phyloP scores from a whole-genome alignment of 208 protist species.

The Acanthamoeba healyi region DNA sequence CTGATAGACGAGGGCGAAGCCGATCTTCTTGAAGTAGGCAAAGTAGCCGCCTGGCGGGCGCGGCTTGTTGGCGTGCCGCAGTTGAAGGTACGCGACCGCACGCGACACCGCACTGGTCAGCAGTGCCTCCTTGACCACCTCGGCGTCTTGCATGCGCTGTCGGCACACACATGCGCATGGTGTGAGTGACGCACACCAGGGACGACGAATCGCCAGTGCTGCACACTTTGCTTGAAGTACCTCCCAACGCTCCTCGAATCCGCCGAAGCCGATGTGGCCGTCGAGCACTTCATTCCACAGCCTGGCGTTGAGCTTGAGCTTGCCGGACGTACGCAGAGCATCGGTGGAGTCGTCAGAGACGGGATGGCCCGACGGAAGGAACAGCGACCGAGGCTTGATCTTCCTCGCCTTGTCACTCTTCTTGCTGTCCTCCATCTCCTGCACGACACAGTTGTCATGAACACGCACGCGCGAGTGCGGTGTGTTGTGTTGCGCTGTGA shows the following conservation, averaged over 20 bases:
- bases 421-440: background rate
- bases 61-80: background rate
- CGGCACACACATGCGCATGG: background rate
- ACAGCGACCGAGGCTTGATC: background rate
- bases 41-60: background rate
- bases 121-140: conserved; percentile 38
- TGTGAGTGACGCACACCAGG: background rate
- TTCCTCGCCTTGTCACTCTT: background rate
- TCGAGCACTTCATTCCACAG: background rate
- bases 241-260: background rate
- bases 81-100: conserved; percentile 12
- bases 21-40: conserved; percentile 5
- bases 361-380: background rate
- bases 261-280: background rate
- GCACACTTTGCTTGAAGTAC: too few species aligned
- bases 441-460: background rate
- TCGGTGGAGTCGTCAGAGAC: too few species aligned
- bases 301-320: background rate
- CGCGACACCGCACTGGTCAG: conserved; percentile 22
- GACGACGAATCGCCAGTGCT: too few species aligned
- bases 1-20: conserved; percentile 37
- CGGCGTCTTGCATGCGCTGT: conserved; percentile 11
- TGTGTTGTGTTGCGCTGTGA: too few species aligned
- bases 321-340: too few species aligned
- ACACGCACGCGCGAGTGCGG: too few species aligned